Base-by-base conservation (phyloP, 345 rosid genomes). In the Salix dunnii region DNA sequence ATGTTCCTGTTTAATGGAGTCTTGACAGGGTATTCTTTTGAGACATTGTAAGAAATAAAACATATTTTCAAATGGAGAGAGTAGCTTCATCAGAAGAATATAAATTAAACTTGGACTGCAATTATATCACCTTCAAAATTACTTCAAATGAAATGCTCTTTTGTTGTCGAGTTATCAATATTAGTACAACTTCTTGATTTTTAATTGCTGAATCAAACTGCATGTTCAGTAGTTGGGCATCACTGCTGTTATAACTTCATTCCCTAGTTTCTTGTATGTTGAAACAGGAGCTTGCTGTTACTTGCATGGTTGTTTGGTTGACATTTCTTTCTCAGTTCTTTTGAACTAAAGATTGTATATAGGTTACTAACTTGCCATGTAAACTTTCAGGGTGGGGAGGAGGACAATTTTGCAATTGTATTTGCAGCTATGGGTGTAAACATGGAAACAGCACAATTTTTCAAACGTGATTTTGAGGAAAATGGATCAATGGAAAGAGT, bases 341-440 rank as follows among this genome's bases (percentile, higher is more conserved):
- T 71, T 9, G 49, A 49, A 72, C 8, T 7, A 38, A 36, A 12
- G 23, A 35, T 33, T 36, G 7, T 23, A 58, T 33, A 3, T 33
- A 53, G 21, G 18, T 46, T 58, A 33, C 78, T 73, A 51, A 12
- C 72, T 31, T 31, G 46, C 48, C 40, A 31, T 65, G n/a, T 78
- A 49, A 42, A 71, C 70, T 81, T 80, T 68, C 84, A 95, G 99
- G 97, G 84, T 82, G 88, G 68, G 18, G 97, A 87, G 78, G 98
- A 95, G 77, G 98, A 93, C 86, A 95, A 93, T 80, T 95, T 95
- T 84, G 99, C 99, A 28, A 95, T 93, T 81, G 98, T 95, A 31
- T 95, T 95, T 78, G 99, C 99, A 48, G 99, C 99, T 67, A 93
- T 95, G 99, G 97, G 99, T 78, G 99, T 95, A 72, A 95, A 95